phyloP scores from a whole-genome alignment of 1,284 basidiomycete genomes.

The Abortiporus biennis region DNA sequence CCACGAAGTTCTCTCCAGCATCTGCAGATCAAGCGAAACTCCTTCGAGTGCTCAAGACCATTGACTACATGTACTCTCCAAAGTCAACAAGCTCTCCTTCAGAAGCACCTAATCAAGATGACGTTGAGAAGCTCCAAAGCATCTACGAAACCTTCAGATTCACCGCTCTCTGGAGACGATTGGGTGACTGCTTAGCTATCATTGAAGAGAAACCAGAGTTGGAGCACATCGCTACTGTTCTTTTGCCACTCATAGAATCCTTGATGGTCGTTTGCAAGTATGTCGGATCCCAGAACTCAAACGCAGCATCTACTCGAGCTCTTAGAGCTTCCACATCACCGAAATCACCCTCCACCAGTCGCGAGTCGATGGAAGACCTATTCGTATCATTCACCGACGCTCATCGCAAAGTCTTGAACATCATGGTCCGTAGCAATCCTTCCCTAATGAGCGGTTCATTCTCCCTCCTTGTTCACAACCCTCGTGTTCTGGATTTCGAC shows the following conservation, averaged over 20 bases:
- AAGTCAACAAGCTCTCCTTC: slow-evolving; percentile 40
- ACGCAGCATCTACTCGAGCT: slow-evolving; percentile 36
- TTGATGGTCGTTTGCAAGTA: slow-evolving; percentile 99
- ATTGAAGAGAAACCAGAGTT: slow-evolving; percentile 78
- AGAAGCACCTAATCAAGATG: slow-evolving; percentile 37
- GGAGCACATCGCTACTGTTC: slow-evolving; percentile 84
- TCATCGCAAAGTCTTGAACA: slow-evolving; percentile 92
- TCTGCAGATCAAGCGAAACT: slow-evolving; percentile 93
- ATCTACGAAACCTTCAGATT: slow-evolving; percentile 90
- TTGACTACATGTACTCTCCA: slow-evolving; percentile 90
- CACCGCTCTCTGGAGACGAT: slow-evolving; percentile 76
- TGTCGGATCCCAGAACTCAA: slow-evolving; percentile 58
- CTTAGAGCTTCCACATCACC: slow-evolving; percentile 60
- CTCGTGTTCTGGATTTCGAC: slow-evolving; percentile 97
- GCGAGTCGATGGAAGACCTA: slow-evolving; percentile 78
- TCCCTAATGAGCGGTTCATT: slow-evolving; percentile 98
- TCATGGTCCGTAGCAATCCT: slow-evolving; percentile 98
- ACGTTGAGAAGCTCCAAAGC: slow-evolving; percentile 75
- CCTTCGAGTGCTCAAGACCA: slow-evolving; percentile 87
- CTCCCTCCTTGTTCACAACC: slow-evolving; percentile 92
- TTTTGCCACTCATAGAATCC: slow-evolving; percentile 89
- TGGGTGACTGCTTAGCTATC: slow-evolving; percentile 79
- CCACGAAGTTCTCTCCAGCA: slow-evolving; percentile 86
- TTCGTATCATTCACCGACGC: slow-evolving; percentile 94
- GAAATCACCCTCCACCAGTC: slow-evolving; percentile 55